Evolutionary conservation across 2,329 filamentous ascomycete species (phyloP).

Genomic region (Plenodomus tracheiphilus): DNA sequence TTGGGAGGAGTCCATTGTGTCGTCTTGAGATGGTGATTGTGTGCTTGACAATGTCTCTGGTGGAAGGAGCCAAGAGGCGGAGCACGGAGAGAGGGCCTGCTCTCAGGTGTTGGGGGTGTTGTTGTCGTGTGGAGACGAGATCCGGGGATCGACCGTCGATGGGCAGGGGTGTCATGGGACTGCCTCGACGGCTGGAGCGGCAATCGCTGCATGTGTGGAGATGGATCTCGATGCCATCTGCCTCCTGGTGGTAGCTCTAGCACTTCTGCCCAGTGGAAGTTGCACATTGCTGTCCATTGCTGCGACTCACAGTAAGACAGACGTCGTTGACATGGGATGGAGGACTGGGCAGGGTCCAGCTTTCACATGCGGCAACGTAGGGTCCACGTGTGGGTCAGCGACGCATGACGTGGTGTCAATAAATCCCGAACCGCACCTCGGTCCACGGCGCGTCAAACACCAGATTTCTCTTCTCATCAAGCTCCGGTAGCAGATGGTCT

Average conservation of each 20-base stretch:
- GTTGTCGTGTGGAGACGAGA: not conserved
- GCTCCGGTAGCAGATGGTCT: constrained; percentile 1
- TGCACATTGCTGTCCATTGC: not conserved
- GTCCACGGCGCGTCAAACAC: constrained; percentile 5
- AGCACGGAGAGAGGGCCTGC: not conserved
- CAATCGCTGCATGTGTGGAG: not conserved
- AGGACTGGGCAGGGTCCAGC: constrained; percentile 1
- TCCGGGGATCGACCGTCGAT: not conserved
- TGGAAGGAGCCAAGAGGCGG: not conserved
- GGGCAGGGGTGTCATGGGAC: not conserved
- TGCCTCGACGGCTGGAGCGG: not conserved
- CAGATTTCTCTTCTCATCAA: not conserved
- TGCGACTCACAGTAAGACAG: not conserved
- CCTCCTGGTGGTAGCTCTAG: not conserved
- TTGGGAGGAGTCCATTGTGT: constrained; percentile 10
- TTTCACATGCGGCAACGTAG: constrained; percentile 9
- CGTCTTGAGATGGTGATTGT: not conserved
- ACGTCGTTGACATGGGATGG: not conserved
- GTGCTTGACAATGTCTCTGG: not conserved
- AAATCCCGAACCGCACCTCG: constrained; percentile 11
- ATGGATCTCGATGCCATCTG: constrained; percentile 1
- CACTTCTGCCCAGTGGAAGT: too few relatives aligned
- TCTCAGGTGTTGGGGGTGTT: not conserved
- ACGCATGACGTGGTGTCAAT: constrained; percentile 4
- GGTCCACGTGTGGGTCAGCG: constrained; percentile 6